phyloP scores from a whole-genome alignment of 768 basidiomycete genomes.

The Pilatotrama ljubarskyi region DNA sequence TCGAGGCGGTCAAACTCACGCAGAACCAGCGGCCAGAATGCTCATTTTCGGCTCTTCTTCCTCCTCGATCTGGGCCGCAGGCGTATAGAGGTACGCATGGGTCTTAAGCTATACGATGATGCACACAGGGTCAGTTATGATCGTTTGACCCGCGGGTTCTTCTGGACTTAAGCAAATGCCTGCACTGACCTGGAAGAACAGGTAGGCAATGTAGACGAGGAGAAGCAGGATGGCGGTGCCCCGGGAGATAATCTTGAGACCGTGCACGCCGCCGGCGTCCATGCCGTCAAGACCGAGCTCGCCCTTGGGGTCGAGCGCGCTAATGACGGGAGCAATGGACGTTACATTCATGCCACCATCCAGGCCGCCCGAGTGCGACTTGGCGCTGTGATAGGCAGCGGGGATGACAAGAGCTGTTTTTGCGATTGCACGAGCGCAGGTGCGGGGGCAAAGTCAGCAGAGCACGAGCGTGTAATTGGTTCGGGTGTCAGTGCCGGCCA shows the following conservation, averaged over 20 bases:
- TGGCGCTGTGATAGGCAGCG: slow-evolving; percentile 73
- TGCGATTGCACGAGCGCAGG: neutral
- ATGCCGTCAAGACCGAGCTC: slow-evolving; percentile 19
- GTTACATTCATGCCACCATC: slow-evolving; percentile 10
- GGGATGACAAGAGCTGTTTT: slow-evolving; percentile 78
- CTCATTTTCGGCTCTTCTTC: slow-evolving; percentile 64
- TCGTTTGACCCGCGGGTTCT: neutral
- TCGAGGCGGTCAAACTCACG: slow-evolving; percentile 34
- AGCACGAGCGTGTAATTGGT: neutral
- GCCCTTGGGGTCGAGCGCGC: slow-evolving; percentile 14
- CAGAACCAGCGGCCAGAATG: slow-evolving; percentile 58
- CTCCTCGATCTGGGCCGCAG: slow-evolving; percentile 37
- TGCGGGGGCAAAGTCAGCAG: neutral
- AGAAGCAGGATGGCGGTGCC: slow-evolving; percentile 51
- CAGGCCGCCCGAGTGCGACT: slow-evolving; percentile 20
- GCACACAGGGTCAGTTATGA: neutral
- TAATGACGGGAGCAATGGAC: neutral
- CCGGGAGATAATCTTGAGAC: slow-evolving; percentile 59
- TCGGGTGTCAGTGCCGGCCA: neutral
- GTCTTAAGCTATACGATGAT: slow-evolving; percentile 57
- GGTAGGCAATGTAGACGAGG: slow-evolving; percentile 69
- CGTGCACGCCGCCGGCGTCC: slow-evolving; percentile 33
- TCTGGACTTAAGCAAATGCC: no score
- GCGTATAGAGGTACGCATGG: slow-evolving; percentile 65
- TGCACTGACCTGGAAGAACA: slow-evolving; percentile 68